Base-by-base conservation (phyloP, 192 early-diverging fungal genomes). In the Mortierella claussenii region DNA sequence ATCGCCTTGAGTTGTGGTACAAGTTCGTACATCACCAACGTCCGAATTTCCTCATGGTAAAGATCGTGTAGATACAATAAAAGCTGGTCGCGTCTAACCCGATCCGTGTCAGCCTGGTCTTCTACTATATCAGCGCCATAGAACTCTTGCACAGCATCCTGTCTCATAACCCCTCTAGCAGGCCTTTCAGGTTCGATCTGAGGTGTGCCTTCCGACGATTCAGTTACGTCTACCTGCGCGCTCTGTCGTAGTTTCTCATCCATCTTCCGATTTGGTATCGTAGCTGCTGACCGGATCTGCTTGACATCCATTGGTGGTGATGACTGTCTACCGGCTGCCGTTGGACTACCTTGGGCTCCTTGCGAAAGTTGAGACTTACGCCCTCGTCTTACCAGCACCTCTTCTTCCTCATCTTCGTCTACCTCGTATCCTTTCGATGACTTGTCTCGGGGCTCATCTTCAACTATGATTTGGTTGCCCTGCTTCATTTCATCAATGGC, bases 1-100 rank as follows among this genome's bases (percentile, higher is more conserved):
- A 71, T 71, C 0, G 69, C 60, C 37, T 31, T 71, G 36, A 62
- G 34, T 24, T 48, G 45, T 3, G 57, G 60, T 1, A 71, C 54
- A 8, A 71, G 52, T 18, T 71, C 69, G 15, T 34, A 32, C 50
- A 57, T 15, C 40, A 57, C 46, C 37, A 71, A 18, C 2, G 28
- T 36, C 36, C 57, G 36, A n/a, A 71, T 57, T 54, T 71, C 53
- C 2, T 27, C 13, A 15, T 23, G 20, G 46, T 63, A 71, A 4
- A 48, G 10, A 31, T 62, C 27, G 28, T 49, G 32, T 27, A 50
- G 27, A 36, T 62, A 57, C 11, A 71, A 11, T 20, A 62, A 21
- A 20, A 68, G 26, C 27, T 47, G 46, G 9, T 43, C 36, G 15
- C 64, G 40, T 23, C 46, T 18, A 11, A 5, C 1, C 13, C 11